Evolutionary conservation across 1,284 basidiomycete species (phyloP), one percentile per base, ranked within the genome.

Genomic region (Leccinum fallax): DNA sequence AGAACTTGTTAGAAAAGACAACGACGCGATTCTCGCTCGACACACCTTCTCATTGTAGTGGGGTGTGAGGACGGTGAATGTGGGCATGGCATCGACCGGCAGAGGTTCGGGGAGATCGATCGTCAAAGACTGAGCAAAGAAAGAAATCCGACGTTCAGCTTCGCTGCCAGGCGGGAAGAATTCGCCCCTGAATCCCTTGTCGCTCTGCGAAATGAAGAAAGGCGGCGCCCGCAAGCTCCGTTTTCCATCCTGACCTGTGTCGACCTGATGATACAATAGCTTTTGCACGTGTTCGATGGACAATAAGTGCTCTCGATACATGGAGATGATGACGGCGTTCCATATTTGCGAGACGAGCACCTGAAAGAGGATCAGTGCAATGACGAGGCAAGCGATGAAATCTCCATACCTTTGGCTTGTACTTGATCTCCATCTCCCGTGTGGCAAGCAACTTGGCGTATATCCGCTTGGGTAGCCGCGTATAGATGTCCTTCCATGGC

Each of bases 301-400:
- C 46, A 97, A 80, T n/a, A 97, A 76, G 75, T 97, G 95, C 76
- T 97, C 95, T 71, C 95, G 90, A 77, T 97, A 98, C 95, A 98
- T 98, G n/a, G 95, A 97, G 67, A 98, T 97, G 78, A 98, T 97
- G 78, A 98, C 89, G 43, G 95, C 95, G 75, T 98, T 98, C 95
- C 95, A 97, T 63, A 97, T 94, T 78, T 98, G 95, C 24, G 94
- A 97, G 38, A 98, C 95, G 38, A 98, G 83, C 36, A 98, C 95
- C 92, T 93, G 66, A 40, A 34, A 38, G n/a, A n/a, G 32, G 32
- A 51, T 71, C 8, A 65, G 30, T 40, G 24, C 24, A 13, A 52
- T 46, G 21, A 54, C 48, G 16, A 51, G 30, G 0, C 30, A 32
- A 32, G 4, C 10, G 0, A 32, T 32, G 10, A 0, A 1, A 10